phyloP scores from a whole-genome alignment of 805 yeast species.

The Monosporozyma unispora region DNA sequence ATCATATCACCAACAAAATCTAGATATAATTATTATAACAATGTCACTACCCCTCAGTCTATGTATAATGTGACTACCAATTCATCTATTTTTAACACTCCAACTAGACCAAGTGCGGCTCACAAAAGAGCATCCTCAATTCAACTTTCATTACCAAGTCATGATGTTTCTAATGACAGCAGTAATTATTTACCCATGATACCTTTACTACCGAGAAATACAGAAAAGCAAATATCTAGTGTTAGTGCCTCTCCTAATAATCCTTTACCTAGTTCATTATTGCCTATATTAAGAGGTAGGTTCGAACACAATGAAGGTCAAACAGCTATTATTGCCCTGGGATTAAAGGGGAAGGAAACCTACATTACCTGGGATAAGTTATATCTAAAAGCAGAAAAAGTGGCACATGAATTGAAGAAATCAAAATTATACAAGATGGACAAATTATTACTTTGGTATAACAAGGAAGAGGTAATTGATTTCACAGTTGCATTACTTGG shows the following conservation, averaged over 20 bases:
- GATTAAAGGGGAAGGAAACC: conserved; percentile 72
- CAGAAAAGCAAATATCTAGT: conserved; percentile 17
- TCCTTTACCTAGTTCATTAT: conserved; percentile 38
- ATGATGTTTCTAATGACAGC: conserved; percentile 9
- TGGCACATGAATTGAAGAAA: conserved; percentile 44
- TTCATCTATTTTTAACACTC: conserved; percentile 2
- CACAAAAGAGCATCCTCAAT: conserved; percentile 14
- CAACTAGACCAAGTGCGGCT: conserved; percentile 9
- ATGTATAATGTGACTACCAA: conserved; percentile 7
- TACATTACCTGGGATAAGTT: conserved; percentile 86
- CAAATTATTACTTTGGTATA: conserved; percentile 75
- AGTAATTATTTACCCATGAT: conserved; percentile 25
- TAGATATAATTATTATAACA: not conserved
- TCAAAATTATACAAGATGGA: conserved; percentile 58
- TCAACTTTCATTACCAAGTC: conserved; percentile 29
- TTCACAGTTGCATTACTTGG: conserved; percentile 82
- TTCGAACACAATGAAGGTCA: conserved; percentile 58
- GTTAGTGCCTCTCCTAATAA: not conserved
- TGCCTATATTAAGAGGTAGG: conserved; percentile 64
- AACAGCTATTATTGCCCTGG: conserved; percentile 63
- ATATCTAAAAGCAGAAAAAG: conserved; percentile 71
- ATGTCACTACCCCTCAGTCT: conserved; percentile 1
- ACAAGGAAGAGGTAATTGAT: conserved; percentile 74
- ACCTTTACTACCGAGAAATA: conserved; percentile 35
- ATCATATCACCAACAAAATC: conserved; percentile 4